These are phyloP conservation scores for Mortierella sp. DNA, from an alignment of 371 early-diverging fungal species.

Conservation along the genomic window DNA sequence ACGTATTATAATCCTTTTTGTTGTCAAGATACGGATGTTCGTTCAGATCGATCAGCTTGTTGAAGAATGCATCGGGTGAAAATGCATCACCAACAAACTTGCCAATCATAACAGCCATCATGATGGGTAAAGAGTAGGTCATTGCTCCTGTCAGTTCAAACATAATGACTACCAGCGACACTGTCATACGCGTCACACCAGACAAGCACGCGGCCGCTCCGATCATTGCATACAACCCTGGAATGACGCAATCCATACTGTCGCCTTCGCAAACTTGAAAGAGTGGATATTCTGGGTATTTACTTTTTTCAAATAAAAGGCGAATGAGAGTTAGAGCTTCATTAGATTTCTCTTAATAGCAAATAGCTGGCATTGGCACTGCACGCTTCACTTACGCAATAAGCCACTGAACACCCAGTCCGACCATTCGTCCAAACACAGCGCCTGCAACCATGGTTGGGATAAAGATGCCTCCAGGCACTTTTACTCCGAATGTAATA, in stretches of 20 bases:
- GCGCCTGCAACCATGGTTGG: conserved; percentile 96
- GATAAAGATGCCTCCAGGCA: conserved; percentile 94
- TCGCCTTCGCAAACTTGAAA: conserved; percentile 52
- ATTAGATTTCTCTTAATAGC: not conserved
- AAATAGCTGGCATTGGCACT: not conserved
- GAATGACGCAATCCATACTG: conserved; percentile 80
- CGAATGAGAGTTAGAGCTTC: not conserved
- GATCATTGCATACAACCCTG: conserved; percentile 95
- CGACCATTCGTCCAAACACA: conserved; percentile 89
- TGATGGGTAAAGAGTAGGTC: conserved; percentile 81
- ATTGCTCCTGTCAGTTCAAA: conserved; percentile 90
- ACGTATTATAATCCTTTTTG: conserved; percentile 70
- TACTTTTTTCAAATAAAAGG: conserved; percentile 18
- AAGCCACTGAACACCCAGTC: conserved; percentile 79
- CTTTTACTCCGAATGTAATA: conserved; percentile 71
- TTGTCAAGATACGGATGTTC: conserved; percentile 80
- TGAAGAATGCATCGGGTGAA: conserved; percentile 74
- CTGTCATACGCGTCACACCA: conserved; percentile 94
- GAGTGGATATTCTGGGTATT: conserved; percentile 43
- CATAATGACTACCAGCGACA: conserved; percentile 85
- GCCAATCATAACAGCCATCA: conserved; percentile 81
- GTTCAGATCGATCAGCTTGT: conserved; percentile 73
- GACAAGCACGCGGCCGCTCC: conserved; percentile 94
- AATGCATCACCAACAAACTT: conserved; percentile 81
- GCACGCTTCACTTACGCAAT: conserved; percentile 41